Percentiles rank a stretch among this genome's conserved stretches.
phyloP scores from a whole-genome alignment of 2,329 filamentous ascomycete species.

The Ophidiomyces ophidiicola region DNA sequence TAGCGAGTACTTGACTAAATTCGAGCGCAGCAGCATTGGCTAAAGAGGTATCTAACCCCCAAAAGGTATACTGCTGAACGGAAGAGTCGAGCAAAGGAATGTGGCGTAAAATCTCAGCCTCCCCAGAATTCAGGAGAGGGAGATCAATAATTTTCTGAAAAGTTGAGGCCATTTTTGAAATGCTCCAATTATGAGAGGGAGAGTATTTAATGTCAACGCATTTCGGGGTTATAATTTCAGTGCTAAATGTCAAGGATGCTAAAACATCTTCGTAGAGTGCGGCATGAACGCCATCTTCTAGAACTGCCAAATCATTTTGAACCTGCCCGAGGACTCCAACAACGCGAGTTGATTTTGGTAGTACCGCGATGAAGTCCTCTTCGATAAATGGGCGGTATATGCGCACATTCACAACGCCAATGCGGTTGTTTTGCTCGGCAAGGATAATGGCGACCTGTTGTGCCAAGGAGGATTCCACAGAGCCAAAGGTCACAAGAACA shows the following conservation, averaged over 20 bases:
- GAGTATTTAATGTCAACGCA: constrained; percentile 86
- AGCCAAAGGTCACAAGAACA: constrained; percentile 86
- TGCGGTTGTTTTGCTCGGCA: constrained; percentile 57
- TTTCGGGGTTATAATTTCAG: constrained; percentile 50
- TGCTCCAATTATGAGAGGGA: constrained; percentile 54
- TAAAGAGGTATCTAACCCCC: constrained; percentile 69
- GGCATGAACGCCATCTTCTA: constrained; percentile 68
- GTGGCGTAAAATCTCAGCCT: constrained; percentile 29
- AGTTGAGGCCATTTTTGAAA: constrained; percentile 33
- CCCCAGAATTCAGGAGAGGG: constrained; percentile 23
- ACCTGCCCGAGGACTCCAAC: constrained; percentile 88
- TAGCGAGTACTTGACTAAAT: constrained; percentile 48
- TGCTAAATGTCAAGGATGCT: constrained; percentile 68
- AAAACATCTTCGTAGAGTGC: constrained; percentile 83
- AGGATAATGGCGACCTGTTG: constrained; percentile 67
- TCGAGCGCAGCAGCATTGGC: constrained; percentile 52
- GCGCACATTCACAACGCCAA: constrained; percentile 82
- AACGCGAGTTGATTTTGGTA: constrained; percentile 62
- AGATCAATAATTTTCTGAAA: constrained; percentile 37
- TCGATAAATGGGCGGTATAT: constrained; percentile 93
- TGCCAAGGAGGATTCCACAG: constrained; percentile 74
- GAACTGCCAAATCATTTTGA: constrained; percentile 55
- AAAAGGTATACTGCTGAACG: constrained; percentile 81
- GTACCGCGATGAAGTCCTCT: constrained; percentile 73
- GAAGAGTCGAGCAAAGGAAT: constrained; percentile 43